Conservation (phyloP, 768 basidiomycete species). For the Lactarius sanguifluus region DNA sequence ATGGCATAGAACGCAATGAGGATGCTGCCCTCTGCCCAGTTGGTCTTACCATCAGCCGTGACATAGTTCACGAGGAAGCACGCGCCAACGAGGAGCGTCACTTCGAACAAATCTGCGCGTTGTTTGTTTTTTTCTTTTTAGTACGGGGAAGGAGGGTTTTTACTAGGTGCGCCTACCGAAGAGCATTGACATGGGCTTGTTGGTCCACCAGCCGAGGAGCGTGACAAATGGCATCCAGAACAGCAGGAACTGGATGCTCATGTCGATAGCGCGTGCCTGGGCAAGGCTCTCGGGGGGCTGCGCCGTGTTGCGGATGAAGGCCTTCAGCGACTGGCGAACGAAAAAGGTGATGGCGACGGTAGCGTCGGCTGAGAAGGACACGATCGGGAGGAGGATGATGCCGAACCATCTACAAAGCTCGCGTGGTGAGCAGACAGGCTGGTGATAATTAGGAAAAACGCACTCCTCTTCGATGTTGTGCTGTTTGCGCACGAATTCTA, state of each 20-base stretch:
- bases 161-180: constrained; percentile 54
- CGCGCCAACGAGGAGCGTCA: constrained; percentile 60
- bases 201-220: constrained; percentile 65
- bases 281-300: constrained; percentile 56
- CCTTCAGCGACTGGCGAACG: constrained; percentile 43
- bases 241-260: constrained; percentile 73
- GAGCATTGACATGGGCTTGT: constrained; percentile 59
- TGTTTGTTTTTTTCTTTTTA: background rate
- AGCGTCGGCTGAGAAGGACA: constrained; percentile 74
- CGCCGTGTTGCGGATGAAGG: constrained; percentile 40
- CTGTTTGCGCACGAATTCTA: constrained; percentile 51
- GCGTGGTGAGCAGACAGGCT: constrained; percentile 1
- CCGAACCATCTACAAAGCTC: constrained; percentile 60
- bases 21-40: constrained; percentile 71
- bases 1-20: constrained; percentile 69
- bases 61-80: constrained; percentile 81
- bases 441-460: constrained; percentile 22
- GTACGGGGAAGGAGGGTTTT: background rate
- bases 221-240: constrained; percentile 80
- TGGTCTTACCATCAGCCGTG: constrained; percentile 75
- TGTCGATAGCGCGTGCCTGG: constrained; percentile 67
- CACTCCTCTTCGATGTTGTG: constrained; percentile 54
- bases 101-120: constrained; percentile 61
- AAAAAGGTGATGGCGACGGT: constrained; percentile 60
- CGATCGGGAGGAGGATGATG: constrained; percentile 65